Conservation (phyloP, 257 asterid species). For the Salvia miltiorrhiza region DNA sequence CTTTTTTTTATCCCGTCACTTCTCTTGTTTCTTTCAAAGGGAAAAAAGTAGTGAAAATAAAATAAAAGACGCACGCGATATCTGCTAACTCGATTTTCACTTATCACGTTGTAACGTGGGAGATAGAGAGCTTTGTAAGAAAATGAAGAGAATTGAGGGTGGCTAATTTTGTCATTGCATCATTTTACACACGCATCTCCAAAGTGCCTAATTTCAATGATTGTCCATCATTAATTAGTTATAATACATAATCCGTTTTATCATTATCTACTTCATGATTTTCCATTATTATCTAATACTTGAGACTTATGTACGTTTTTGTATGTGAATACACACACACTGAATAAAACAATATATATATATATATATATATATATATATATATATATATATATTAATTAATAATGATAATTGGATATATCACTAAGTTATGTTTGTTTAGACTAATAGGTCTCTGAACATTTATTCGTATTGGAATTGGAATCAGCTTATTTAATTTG, state of each 20-base stretch:
- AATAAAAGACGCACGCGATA: neutral
- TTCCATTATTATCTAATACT: neutral
- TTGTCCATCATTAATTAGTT: neutral
- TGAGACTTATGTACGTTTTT: neutral
- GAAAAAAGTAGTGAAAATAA: neutral
- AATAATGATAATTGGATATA: too few species aligned
- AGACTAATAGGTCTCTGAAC: too few species aligned
- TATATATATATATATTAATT: too few species aligned
- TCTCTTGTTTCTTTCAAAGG: neutral
- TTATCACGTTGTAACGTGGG: neutral
- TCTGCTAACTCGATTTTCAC: neutral
- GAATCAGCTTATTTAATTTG: too few species aligned
- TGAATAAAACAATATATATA: too few species aligned
- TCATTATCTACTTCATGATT: neutral
- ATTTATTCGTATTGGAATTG: too few species aligned
- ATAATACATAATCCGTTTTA: neutral
- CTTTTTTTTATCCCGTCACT: neutral
- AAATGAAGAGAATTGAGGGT: neutral
- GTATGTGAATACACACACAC: too few species aligned
- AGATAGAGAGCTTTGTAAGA: neutral
- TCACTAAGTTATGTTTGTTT: too few species aligned
- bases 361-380: too few species aligned
- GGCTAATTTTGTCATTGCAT: neutral
- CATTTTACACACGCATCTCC: conserved; percentile 4
- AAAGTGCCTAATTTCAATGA: neutral